Evolutionary conservation across 2,329 filamentous ascomycete genomes (phyloP).

Genomic region (Colletotrichum aenigma): DNA sequence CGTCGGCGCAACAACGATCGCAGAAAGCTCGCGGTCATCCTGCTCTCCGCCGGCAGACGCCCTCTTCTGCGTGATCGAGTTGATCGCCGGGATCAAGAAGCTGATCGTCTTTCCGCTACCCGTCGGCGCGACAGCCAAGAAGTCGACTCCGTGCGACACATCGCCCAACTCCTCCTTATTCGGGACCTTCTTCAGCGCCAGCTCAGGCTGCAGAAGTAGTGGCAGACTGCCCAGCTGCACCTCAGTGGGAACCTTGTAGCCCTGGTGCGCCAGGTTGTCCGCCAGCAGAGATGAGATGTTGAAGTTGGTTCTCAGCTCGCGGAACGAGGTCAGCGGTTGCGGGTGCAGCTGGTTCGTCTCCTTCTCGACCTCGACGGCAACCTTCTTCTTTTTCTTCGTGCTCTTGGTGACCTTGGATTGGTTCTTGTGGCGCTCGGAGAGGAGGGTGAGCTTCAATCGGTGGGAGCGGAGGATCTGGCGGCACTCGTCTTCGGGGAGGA

Average conservation of each 20-base stretch:
- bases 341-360: conserved; percentile 72
- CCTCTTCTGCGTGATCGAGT: conserved; percentile 68
- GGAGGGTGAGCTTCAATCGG: conserved; percentile 81
- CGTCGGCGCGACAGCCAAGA: conserved; percentile 89
- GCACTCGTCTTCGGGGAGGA: conserved; percentile 72
- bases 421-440: conserved; percentile 57
- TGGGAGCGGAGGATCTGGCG: conserved; percentile 78
- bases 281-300: conserved; percentile 75
- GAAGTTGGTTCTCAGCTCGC: conserved; percentile 72
- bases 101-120: conserved; percentile 96
- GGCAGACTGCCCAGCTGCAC: conserved; percentile 90
- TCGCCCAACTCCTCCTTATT: conserved; percentile 36
- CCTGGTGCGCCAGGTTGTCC: conserved; percentile 82
- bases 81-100: conserved; percentile 86
- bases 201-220: conserved; percentile 67
- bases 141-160: conserved; percentile 60
- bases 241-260: conserved; percentile 87
- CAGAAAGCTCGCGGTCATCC: conserved; percentile 58
- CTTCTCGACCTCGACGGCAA: conserved; percentile 51
- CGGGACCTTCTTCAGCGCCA: conserved; percentile 46
- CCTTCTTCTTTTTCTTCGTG: conserved; percentile 49
- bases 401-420: conserved; percentile 55
- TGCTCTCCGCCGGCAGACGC: conserved; percentile 43
- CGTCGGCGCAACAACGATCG: conserved; percentile 78
- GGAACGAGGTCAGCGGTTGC: conserved; percentile 79